Percentiles rank a stretch among this genome's conserved stretches.
Conservation (phyloP, 495 filamentous ascomycete genomes). For the Evernia prunastri region DNA sequence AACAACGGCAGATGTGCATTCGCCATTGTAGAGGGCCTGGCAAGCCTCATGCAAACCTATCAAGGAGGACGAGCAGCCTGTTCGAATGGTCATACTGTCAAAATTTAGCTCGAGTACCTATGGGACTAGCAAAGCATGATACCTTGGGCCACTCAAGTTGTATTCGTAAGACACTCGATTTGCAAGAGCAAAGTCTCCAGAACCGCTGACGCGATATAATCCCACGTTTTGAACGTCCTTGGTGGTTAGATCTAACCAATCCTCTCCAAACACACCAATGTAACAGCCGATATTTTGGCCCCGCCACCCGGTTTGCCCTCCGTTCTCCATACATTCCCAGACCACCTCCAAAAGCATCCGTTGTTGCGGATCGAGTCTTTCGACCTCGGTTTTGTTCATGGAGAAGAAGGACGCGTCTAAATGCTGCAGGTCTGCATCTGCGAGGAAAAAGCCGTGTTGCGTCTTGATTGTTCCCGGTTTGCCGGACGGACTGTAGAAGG, state of each 20-base stretch:
- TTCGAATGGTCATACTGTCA: conserved; percentile 27
- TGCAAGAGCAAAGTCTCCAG: conserved; percentile 32
- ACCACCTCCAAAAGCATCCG: neutral
- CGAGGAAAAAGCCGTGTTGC: neutral
- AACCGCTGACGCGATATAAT: conserved; percentile 18
- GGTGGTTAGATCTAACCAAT: conserved; percentile 26
- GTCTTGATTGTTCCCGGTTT: conserved; percentile 19
- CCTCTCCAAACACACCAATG: conserved; percentile 41
- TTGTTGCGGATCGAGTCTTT: neutral
- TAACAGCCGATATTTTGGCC: conserved; percentile 43
- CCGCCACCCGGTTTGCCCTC: conserved; percentile 6
- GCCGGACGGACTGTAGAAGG: too few species aligned
- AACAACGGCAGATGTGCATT: conserved; percentile 39
- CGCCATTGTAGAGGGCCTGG: conserved; percentile 32
- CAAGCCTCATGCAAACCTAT: conserved; percentile 35
- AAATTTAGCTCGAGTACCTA: conserved; percentile 25
- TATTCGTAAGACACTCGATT: conserved; percentile 34
- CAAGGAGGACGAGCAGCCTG: conserved; percentile 37
- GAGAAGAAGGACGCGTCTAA: neutral
- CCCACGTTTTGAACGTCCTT: conserved; percentile 26
- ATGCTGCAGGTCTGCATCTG: neutral
- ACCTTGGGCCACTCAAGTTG: conserved; percentile 32
- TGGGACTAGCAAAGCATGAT: conserved; percentile 6
- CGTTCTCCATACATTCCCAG: neutral
- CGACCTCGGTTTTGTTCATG: neutral